Evolutionary conservation across 257 asterid genomes (phyloP).

Genomic region (Petunia axillaris): DNA sequence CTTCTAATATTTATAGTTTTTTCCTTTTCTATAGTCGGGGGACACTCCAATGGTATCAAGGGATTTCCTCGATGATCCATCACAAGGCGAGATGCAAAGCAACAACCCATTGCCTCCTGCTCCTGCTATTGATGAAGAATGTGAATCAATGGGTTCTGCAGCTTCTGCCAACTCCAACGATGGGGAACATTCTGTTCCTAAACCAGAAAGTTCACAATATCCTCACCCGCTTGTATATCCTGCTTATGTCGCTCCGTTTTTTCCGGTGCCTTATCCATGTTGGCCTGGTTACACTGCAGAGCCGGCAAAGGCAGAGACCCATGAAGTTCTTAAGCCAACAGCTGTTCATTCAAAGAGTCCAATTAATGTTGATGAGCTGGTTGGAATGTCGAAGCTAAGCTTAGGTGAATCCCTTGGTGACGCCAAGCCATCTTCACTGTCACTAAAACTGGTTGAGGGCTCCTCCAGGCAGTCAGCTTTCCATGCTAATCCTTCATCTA

Average conservation of each 20-base stretch:
- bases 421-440: slow-evolving; percentile 54
- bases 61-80: slow-evolving; percentile 64
- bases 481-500: slow-evolving; percentile 76
- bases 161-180: slow-evolving; percentile 81
- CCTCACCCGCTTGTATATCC: slow-evolving; percentile 78
- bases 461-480: slow-evolving; percentile 91
- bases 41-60: slow-evolving; percentile 62
- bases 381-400: slow-evolving; percentile 89
- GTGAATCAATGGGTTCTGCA: slow-evolving; percentile 86
- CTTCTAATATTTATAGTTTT: background rate
- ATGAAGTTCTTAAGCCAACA: slow-evolving; percentile 90
- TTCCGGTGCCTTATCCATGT: slow-evolving; percentile 65
- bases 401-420: slow-evolving; percentile 75
- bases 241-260: slow-evolving; percentile 75
- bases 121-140: slow-evolving; percentile 67
- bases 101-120: slow-evolving; percentile 47
- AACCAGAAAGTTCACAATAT: slow-evolving; percentile 56
- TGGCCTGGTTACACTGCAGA: slow-evolving; percentile 71
- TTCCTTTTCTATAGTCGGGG: slow-evolving; percentile 47
- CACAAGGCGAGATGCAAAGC: slow-evolving; percentile 58
- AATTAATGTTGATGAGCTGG: slow-evolving; percentile 84
- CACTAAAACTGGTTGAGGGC: slow-evolving; percentile 78
- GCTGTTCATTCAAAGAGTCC: slow-evolving; percentile 90
- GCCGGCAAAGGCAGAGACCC: slow-evolving; percentile 64
- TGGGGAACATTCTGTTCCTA: slow-evolving; percentile 46